These are phyloP conservation scores for Scedosporium apiospermum DNA, from an alignment of 2,329 filamentous ascomycete species.

Conservation along the genomic window DNA sequence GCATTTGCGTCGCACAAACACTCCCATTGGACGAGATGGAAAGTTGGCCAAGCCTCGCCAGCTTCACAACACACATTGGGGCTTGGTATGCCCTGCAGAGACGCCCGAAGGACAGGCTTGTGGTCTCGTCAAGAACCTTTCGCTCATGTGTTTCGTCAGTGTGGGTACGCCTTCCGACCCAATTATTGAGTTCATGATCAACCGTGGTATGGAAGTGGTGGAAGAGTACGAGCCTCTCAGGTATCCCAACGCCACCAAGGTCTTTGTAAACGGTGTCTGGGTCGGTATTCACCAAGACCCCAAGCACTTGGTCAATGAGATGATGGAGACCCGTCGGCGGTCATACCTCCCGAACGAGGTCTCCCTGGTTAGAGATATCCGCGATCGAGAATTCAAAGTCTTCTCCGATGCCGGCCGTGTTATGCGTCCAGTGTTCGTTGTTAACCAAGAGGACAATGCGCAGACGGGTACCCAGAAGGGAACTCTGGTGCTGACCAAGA, in stretches of 20 bases:
- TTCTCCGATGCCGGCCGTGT: slow-evolving; percentile 96
- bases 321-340: slow-evolving; percentile 68
- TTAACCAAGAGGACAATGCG: slow-evolving; percentile 75
- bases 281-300: slow-evolving; percentile 91
- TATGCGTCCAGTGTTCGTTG: slow-evolving; percentile 85
- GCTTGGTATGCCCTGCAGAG: slow-evolving; percentile 90
- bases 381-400: slow-evolving; percentile 96
- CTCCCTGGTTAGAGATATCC: slow-evolving; percentile 89
- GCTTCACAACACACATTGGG: slow-evolving; percentile 98
- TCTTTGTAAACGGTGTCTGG: slow-evolving; percentile 98
- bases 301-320: slow-evolving; percentile 69
- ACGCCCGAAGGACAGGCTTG: slow-evolving; percentile 98
- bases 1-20: slow-evolving; percentile 94
- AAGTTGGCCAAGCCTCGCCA: slow-evolving; percentile 97
- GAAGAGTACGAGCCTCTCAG: slow-evolving; percentile 86
- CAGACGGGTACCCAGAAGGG: slow-evolving; percentile 53
- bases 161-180: slow-evolving; percentile 87
- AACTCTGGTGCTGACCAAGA: slow-evolving; percentile 71
- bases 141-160: slow-evolving; percentile 96
- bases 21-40: slow-evolving; percentile 92
- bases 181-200: slow-evolving; percentile 90
- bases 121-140: slow-evolving; percentile 94
- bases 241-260: slow-evolving; percentile 89
- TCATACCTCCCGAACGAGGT: slow-evolving; percentile 86
- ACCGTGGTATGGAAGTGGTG: slow-evolving; percentile 88